A percentile compares a stretch with the other conserved stretches of the same genome.
phyloP scores from a whole-genome alignment of 352 stramenopile genomes.

The Thraustochytrium striatum region DNA sequence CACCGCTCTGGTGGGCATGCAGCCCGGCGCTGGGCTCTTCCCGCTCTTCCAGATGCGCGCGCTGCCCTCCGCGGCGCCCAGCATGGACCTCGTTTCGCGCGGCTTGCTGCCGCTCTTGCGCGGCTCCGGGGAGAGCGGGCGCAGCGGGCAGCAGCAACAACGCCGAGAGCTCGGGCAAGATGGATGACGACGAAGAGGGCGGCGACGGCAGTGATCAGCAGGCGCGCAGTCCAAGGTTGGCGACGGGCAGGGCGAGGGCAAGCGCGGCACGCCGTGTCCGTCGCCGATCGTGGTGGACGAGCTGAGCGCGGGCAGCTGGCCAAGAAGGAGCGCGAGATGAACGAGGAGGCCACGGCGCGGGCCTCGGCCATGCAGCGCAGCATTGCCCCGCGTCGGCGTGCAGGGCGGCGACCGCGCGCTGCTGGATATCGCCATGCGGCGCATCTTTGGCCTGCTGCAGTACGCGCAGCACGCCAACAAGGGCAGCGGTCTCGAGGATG shows the following conservation, averaged over 20 bases:
- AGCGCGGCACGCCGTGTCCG: not conserved
- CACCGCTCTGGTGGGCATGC: not conserved
- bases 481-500: constrained; percentile 16
- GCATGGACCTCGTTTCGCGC: constrained; percentile 5
- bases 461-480: constrained; percentile 40
- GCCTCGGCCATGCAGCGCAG: constrained; percentile 37
- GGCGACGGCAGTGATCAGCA: not conserved
- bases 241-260: not conserved
- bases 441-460: constrained; percentile 40
- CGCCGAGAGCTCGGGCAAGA: not conserved
- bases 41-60: constrained; percentile 19
- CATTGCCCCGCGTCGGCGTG: constrained; percentile 26
- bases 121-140: constrained; percentile 11
- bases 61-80: constrained; percentile 5
- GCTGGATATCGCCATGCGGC: constrained; percentile 38
- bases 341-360: not conserved
- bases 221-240: not conserved
- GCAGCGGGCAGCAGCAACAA: not conserved
- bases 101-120: not conserved
- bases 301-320: constrained; percentile 12
- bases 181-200: not conserved
- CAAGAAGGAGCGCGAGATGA: not conserved
- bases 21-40: not conserved
- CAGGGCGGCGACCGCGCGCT: constrained; percentile 33
- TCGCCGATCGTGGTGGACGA: constrained; percentile 29